Conservation (phyloP, 768 basidiomycete genomes). For the Leccinum variicolor region DNA sequence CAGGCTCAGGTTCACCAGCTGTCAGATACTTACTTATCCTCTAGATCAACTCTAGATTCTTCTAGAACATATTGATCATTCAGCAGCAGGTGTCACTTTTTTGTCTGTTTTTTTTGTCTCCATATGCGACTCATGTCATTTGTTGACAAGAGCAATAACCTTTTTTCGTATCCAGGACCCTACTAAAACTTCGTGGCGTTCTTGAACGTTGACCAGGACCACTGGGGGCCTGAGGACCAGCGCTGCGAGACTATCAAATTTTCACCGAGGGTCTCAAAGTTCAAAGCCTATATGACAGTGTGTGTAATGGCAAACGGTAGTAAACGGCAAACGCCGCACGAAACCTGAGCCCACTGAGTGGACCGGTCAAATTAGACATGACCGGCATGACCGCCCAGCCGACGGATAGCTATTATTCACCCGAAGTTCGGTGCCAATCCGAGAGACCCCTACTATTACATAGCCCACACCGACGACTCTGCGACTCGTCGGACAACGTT, state of each 20-base stretch:
- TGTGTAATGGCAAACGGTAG: not conserved
- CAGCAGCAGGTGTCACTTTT: not conserved
- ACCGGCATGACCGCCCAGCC: too few species aligned
- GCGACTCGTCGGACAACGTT: not conserved
- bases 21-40: too few species aligned
- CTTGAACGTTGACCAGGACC: not conserved
- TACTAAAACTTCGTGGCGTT: not conserved
- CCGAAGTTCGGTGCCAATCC: too few species aligned
- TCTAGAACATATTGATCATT: too few species aligned
- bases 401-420: not conserved
- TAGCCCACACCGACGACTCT: too few species aligned
- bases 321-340: not conserved
- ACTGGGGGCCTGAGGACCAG: too few species aligned
- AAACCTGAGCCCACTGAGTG: not conserved
- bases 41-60: too few species aligned
- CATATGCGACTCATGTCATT: too few species aligned
- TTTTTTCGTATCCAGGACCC: not conserved
- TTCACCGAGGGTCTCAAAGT: not conserved
- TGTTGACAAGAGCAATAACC: too few species aligned
- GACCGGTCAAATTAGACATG: not conserved
- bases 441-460: too few species aligned
- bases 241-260: not conserved
- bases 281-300: not conserved
- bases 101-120: not conserved
- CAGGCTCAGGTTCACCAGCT: not conserved